Conservation (phyloP, 2,329 filamentous ascomycete genomes). For the Paramyrothecium roridum region DNA sequence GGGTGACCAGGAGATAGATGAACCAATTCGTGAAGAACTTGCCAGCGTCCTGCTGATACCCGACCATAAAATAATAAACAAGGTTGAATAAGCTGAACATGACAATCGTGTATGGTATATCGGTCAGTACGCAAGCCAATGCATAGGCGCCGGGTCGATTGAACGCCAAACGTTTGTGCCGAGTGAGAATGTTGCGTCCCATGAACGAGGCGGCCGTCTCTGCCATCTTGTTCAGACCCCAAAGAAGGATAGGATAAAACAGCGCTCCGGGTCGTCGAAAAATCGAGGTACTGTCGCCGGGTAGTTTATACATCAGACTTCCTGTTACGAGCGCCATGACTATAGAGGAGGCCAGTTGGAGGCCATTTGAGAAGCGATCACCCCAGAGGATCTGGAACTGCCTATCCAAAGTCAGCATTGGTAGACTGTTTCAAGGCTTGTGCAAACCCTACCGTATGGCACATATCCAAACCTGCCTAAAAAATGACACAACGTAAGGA, state of each 20-base stretch:
- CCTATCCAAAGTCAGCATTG: conserved; percentile 8
- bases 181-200: conserved; percentile 24
- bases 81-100: conserved; percentile 51
- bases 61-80: conserved; percentile 29
- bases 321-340: conserved; percentile 63
- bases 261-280: conserved; percentile 36
- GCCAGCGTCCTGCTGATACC: conserved; percentile 19
- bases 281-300: conserved; percentile 52
- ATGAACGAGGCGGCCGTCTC: conserved; percentile 26
- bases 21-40: conserved; percentile 63
- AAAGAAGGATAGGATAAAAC: conserved; percentile 35
- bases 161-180: conserved; percentile 27
- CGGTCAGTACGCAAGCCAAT: conserved; percentile 35
- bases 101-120: conserved; percentile 42
- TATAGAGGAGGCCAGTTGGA: conserved; percentile 55
- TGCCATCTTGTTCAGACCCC: conserved; percentile 38
- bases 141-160: conserved; percentile 27
- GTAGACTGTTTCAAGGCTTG: background rate
- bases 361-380: conserved; percentile 23
- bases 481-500: background rate
- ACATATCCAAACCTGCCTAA: conserved; percentile 1
- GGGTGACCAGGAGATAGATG: conserved; percentile 55
- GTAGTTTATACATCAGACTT: conserved; percentile 64
- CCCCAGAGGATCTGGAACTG: conserved; percentile 28
- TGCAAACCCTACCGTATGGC: background rate